Base-by-base conservation (phyloP, 257 asterid species). In the Anisodus tanguticus region DNA sequence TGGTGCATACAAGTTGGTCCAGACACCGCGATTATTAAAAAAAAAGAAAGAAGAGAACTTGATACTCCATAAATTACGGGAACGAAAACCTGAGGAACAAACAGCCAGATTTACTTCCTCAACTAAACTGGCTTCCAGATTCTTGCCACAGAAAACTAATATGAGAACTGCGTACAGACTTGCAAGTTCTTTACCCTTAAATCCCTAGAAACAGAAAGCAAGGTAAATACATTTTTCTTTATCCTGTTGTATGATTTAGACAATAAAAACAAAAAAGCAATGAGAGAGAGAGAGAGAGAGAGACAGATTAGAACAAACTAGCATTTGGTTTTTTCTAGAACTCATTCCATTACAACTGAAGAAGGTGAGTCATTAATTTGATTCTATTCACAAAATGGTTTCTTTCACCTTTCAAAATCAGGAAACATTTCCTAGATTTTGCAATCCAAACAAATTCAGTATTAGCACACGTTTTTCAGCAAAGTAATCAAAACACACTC, bases 341-440 rank as follows among this genome's bases (percentile, higher is more conserved):
- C 31, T n/a, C 35, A 19, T n/a, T 62, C 13, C 37, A 19, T 19
- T 31, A 64, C 45, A 64, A 64, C 8, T 10, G 45, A 64, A 63
- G 41, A 13, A 39, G 49, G 76, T 15, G 6, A 35, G 76, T 37
- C 76, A 67, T 37, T 37, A 15, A 68, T 39, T 72, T 72, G n/a
- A 71, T 72, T 45, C 16, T 72, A 12, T 31, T n/a, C 39, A 10
- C 37, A 45, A 70, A 68, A 72, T 45, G 3, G 1, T n/a, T 9
- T 45, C 59, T 45, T 72, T 72, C 80, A 72, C 58, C 57, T 72
- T 45, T 9, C 16, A 71, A 39, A 45, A 47, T 72, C 59, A 72
- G 59, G 19, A 45, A 72, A 72, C n/a, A 5, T 47, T 45, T 72
- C 17, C 39, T 19, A 8, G 10, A 72, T 11, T 47, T 47, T 72